These are phyloP conservation scores for Penicillium capsulatum DNA, from an alignment of 2,329 filamentous ascomycete genomes.

Conservation along the genomic window DNA sequence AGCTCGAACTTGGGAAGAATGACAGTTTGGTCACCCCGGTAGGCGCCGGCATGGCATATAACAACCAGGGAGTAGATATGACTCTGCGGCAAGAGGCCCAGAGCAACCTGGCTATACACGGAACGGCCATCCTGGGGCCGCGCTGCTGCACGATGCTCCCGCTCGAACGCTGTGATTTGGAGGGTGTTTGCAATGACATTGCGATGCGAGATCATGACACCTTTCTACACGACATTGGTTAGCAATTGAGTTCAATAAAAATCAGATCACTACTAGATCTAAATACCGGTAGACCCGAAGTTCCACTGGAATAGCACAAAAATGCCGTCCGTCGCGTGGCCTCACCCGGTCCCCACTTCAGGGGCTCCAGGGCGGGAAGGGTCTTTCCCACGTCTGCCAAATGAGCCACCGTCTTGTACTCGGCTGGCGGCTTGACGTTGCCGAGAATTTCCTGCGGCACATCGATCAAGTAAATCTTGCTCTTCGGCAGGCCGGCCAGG, in stretches of 20 bases:
- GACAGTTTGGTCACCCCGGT: constrained; percentile 68
- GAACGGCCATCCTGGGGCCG: constrained; percentile 36
- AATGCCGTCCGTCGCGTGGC: constrained; percentile 63
- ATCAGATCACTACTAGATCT: neutral
- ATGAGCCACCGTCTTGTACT: constrained; percentile 62
- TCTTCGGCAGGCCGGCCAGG: constrained; percentile 58
- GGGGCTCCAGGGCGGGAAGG: constrained; percentile 37
- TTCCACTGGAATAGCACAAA: constrained; percentile 76
- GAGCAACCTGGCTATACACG: constrained; percentile 52
- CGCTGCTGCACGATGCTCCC: constrained; percentile 26
- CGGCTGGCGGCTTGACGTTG: constrained; percentile 40
- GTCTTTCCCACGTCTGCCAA: constrained; percentile 58
- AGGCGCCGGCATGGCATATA: constrained; percentile 61
- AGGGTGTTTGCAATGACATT: constrained; percentile 75
- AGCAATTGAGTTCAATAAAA: constrained; percentile 9
- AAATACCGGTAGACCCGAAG: constrained; percentile 69
- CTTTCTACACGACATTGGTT: constrained; percentile 54
- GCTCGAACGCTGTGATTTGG: constrained; percentile 56
- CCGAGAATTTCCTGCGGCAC: constrained; percentile 55
- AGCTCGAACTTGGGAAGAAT: constrained; percentile 72
- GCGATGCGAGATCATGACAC: constrained; percentile 74
- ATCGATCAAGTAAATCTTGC: constrained; percentile 65
- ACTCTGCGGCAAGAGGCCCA: constrained; percentile 73
- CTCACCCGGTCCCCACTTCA: constrained; percentile 42
- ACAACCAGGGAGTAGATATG: constrained; percentile 78